A percentile compares a stretch with the other conserved stretches of the same genome.
phyloP scores from a whole-genome alignment of 2,329 filamentous ascomycete species.

The Fusarium dlaminii region DNA sequence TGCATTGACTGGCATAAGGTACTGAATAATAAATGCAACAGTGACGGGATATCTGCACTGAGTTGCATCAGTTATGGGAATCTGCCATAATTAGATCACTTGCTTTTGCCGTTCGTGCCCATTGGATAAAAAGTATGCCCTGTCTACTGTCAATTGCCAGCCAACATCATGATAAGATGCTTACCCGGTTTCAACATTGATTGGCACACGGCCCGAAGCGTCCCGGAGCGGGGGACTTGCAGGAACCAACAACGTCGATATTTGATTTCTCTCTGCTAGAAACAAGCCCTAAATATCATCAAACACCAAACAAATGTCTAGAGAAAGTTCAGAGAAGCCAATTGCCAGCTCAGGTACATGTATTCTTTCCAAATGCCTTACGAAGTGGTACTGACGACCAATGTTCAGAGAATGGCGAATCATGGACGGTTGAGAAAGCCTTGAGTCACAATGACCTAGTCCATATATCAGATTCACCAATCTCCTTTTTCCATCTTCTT shows the following conservation, averaged over 20 bases:
- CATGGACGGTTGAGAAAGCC: slow-evolving; percentile 68
- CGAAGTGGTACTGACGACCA: background rate
- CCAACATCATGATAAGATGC: background rate
- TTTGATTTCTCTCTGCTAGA: background rate
- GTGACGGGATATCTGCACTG: too few species aligned
- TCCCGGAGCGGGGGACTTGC: slow-evolving; percentile 12
- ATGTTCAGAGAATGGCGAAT: slow-evolving; percentile 2
- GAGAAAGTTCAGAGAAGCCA: background rate
- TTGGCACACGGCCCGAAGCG: slow-evolving; percentile 10
- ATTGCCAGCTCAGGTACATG: background rate
- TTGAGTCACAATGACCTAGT: slow-evolving; percentile 65
- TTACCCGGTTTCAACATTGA: background rate
- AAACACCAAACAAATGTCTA: slow-evolving; percentile 3
- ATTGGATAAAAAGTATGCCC: background rate
- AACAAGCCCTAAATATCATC: background rate
- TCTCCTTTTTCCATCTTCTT: slow-evolving; percentile 93
- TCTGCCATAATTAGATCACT: background rate
- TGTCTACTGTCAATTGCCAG: background rate
- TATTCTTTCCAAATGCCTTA: background rate
- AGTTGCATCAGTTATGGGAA: background rate
- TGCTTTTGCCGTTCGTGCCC: background rate
- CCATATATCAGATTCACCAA: slow-evolving; percentile 73
- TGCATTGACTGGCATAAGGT: background rate
- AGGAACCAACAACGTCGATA: background rate
- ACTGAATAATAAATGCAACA: background rate